These are phyloP conservation scores for Theileria equi DNA, from an alignment of 169 alveolate species.

Conservation along the genomic window DNA sequence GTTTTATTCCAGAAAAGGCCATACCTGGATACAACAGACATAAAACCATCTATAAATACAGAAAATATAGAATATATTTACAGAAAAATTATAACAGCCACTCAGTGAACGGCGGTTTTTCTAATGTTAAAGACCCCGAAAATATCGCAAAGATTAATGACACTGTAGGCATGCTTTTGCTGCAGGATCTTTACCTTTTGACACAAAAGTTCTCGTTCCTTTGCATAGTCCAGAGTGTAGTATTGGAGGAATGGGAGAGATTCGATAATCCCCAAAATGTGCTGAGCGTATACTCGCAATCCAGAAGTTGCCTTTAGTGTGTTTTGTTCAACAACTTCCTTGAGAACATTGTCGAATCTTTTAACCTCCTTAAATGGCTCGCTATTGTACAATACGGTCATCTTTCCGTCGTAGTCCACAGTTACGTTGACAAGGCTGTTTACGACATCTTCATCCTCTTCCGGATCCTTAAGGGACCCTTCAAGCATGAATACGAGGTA, in stretches of 20 bases:
- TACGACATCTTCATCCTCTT: constrained; percentile 1
- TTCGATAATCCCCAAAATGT: constrained; percentile 62
- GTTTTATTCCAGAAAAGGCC: too few species aligned
- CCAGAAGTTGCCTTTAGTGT: constrained; percentile 47
- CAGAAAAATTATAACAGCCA: too few species aligned
- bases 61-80: too few species aligned
- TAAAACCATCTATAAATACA: too few species aligned
- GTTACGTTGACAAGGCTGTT: constrained; percentile 47
- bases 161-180: constrained; percentile 58
- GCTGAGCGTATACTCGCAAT: constrained; percentile 52
- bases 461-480: constrained; percentile 40
- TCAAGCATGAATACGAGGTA: constrained; percentile 61
- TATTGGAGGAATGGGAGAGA: constrained; percentile 55
- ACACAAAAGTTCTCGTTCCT: constrained; percentile 47
- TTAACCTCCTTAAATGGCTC: constrained; percentile 28
- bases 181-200: constrained; percentile 37
- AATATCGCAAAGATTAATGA: constrained; percentile 29
- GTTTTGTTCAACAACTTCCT: constrained; percentile 8
- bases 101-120: too few species aligned
- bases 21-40: too few species aligned
- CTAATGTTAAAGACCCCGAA: constrained; percentile 19
- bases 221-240: constrained; percentile 59
- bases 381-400: constrained; percentile 20
- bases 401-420: constrained; percentile 51
- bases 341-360: constrained; percentile 30